Percentiles rank a stretch among this genome's conserved stretches.
These are phyloP conservation scores for Capronia epimyces DNA, from an alignment of 2,329 filamentous ascomycete genomes.

Conservation along the genomic window DNA sequence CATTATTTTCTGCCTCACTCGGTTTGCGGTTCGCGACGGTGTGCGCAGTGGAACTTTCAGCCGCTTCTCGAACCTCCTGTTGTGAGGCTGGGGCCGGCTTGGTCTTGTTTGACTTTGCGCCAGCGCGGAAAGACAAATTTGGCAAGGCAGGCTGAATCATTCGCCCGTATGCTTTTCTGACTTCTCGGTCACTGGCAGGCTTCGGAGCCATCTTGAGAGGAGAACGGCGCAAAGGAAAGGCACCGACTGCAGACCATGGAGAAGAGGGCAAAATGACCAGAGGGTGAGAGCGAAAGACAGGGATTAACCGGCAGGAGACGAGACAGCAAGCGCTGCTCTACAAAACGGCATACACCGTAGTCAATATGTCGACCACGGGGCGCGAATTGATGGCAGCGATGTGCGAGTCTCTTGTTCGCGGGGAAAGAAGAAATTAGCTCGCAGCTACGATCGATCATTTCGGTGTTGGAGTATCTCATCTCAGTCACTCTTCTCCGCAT, in stretches of 20 bases:
- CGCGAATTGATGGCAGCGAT: not conserved
- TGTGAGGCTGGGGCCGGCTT: constrained; percentile 4
- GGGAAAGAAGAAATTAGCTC: not conserved
- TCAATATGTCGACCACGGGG: not conserved
- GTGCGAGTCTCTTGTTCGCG: not conserved
- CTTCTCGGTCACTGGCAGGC: not conserved
- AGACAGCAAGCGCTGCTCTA: constrained; percentile 6
- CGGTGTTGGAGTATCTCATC: not conserved
- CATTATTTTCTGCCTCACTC: not conserved
- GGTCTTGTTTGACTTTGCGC: constrained; percentile 4
- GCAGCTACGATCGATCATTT: no score
- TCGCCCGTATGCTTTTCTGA: constrained; percentile 4
- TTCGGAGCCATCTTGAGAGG: constrained; percentile 13
- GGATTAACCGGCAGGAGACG: not conserved
- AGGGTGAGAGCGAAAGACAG: not conserved
- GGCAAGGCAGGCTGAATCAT: constrained; percentile 20
- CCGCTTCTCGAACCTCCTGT: constrained; percentile 4
- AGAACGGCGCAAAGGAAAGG: constrained; percentile 7
- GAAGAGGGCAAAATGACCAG: not conserved
- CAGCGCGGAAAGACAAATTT: constrained; percentile 5
- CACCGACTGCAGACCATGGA: constrained; percentile 15
- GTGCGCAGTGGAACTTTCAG: not conserved
- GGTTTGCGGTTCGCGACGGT: not conserved
- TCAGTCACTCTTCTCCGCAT: not conserved
- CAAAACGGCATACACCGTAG: not conserved